phyloP scores from a whole-genome alignment of 1,284 basidiomycete species.

The Pseudozyma tsukubaensis region DNA sequence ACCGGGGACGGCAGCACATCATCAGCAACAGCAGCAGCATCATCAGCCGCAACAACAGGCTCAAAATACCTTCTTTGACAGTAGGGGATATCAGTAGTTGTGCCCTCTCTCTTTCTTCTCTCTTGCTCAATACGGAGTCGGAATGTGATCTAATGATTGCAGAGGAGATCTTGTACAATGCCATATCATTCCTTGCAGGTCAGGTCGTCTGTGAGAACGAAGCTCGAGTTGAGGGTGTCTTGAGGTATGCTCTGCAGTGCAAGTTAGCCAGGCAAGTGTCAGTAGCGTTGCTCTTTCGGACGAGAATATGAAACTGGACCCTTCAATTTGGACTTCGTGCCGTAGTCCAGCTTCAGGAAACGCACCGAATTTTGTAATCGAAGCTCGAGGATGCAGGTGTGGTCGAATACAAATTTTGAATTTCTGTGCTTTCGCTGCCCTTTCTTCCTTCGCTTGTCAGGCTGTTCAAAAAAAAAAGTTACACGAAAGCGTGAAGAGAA shows the following conservation, averaged over 20 bases:
- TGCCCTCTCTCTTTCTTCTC: not conserved
- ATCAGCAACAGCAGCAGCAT: slow-evolving; percentile 26
- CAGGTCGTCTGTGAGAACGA: no score
- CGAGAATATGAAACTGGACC: slow-evolving; percentile 4
- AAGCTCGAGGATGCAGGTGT: not conserved
- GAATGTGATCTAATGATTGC: no score
- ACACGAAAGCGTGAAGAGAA: slow-evolving; percentile 9
- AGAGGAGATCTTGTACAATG: no score
- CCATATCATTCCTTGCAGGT: no score
- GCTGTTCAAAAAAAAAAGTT: slow-evolving; percentile 3
- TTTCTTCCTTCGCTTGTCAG: not conserved
- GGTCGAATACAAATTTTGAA: slow-evolving; percentile 3
- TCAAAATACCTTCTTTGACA: slow-evolving; percentile 34
- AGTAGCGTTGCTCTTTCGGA: no score
- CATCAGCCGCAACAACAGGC: slow-evolving; percentile 22
- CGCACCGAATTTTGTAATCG: not conserved
- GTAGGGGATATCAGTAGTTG: slow-evolving; percentile 23
- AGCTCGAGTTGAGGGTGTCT: no score
- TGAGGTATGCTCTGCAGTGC: no score
- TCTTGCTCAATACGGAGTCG: no score
- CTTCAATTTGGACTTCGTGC: not conserved
- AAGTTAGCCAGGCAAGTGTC: no score
- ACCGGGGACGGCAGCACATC: slow-evolving; percentile 2
- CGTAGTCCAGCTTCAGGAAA: not conserved
- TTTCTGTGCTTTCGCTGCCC: not conserved